Evolutionary conservation across 169 alveolate genomes (phyloP), one percentile per base, ranked within the genome.

Genomic region (Theileria orientalis): DNA sequence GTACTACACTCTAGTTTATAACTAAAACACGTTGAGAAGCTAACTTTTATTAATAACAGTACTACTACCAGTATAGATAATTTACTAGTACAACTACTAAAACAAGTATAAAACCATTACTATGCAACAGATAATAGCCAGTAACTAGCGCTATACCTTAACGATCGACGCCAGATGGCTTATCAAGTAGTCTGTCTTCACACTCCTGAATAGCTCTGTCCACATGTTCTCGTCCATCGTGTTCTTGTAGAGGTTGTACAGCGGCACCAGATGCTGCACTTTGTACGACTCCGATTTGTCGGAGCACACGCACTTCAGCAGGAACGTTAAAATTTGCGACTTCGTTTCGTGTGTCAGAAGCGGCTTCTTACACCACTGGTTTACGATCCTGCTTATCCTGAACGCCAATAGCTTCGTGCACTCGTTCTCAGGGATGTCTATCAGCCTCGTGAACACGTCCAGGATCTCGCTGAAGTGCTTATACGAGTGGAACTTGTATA

Each of bases 221-320:
- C 87, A 79, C n/a, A 79, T 68, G 3, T 66, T 62, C 52, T 79
- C 78, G 51, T 79, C 87, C 40, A 52, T 23, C 19, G 78, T 79
- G 40, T 79, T 79, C 37, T 29, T 62, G 70, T 79, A 71, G 29
- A 79, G 69, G 51, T 75, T 67, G 42, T 69, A 59, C 27, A 79
- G 64, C 8, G 87, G 87, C 3, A 79, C 72, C 44, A 79, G 33
- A 32, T 69, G 74, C 29, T 79, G 87, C 25, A 21, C 77, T 21
- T 60, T 67, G 23, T 33, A 11, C 2, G n/a, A 19, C n/a, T 62
- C 25, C 27, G 40, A 44, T 6, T 68, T 74, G 41, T 47, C 74
- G 23, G 76, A 72, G 25, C 76, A 71, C 19, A 79, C 21, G 49
- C 79, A 70, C 16, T 62, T 51, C 3, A 79, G 11, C 44, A 79